These are phyloP conservation scores for Vicia sativa DNA, from an alignment of 306 rosid species.

Conservation along the genomic window DNA sequence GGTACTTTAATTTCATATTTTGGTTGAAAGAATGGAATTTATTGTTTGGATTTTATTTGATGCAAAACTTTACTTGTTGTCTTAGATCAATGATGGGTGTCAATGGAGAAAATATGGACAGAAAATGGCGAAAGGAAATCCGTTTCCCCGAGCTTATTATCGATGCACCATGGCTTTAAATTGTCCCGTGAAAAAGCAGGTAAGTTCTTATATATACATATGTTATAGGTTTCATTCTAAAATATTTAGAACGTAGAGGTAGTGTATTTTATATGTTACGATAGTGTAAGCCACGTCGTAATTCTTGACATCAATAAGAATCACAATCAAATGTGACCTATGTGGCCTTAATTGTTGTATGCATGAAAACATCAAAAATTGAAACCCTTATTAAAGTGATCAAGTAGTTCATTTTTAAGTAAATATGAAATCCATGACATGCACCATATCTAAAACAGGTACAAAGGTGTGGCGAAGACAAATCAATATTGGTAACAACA, in stretches of 20 bases:
- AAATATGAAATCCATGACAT: background rate
- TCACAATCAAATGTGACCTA: conserved; percentile 40
- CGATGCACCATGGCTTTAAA: conserved; percentile 94
- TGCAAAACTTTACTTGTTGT: background rate
- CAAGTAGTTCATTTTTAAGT: background rate
- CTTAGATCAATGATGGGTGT: conserved; percentile 87
- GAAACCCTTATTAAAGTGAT: background rate
- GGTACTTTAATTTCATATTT: conserved; percentile 47
- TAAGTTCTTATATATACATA: too few relatives aligned
- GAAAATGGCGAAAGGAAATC: conserved; percentile 96
- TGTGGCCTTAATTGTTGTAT: background rate
- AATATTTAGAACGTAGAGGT: too few relatives aligned
- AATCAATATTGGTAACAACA: conserved; percentile 72
- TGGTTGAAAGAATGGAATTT: background rate
- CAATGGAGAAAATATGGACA: conserved; percentile 99
- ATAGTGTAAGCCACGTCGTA: too few relatives aligned
- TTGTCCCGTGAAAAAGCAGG: conserved; percentile 94
- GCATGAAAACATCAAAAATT: background rate
- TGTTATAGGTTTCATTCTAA: too few relatives aligned
- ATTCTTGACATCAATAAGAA: background rate
- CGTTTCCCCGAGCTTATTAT: conserved; percentile 96
- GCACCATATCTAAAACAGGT: background rate
- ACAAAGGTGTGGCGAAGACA: conserved; percentile 85
- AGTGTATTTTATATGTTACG: too few relatives aligned
- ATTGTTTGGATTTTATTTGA: background rate